Conservation (phyloP, 768 basidiomycete species). For the Auricularia sp. region DNA sequence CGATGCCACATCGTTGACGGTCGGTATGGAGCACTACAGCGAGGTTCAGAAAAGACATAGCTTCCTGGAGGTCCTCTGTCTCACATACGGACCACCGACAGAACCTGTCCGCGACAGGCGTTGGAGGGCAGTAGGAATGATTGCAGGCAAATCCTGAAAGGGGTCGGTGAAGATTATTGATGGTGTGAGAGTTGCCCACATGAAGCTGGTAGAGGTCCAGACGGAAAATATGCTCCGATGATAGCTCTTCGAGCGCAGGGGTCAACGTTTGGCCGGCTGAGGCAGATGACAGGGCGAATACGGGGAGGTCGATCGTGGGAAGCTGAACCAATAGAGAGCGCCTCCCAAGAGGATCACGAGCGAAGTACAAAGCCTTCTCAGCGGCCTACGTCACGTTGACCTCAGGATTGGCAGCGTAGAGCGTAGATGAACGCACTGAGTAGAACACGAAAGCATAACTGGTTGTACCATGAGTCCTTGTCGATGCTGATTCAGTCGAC, state of each 20-base stretch:
- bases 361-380: conserved; percentile 48
- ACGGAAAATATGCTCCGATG: conserved; percentile 46
- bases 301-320: conserved; percentile 39
- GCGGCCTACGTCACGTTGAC: not conserved
- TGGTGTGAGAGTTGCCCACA: not conserved
- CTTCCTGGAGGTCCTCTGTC: too few species aligned
- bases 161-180: too few species aligned
- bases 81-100: too few species aligned
- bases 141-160: too few species aligned
- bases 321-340: conserved; percentile 71
- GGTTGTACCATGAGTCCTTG: not conserved
- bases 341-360: conserved; percentile 75
- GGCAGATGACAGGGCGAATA: conserved; percentile 57
- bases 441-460: conserved; percentile 80
- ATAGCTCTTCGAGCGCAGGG: conserved; percentile 53
- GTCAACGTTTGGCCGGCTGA: conserved; percentile 38
- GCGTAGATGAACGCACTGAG: conserved; percentile 36
- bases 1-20: too few species aligned
- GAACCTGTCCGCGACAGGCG: too few species aligned
- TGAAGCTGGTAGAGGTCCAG: conserved; percentile 31
- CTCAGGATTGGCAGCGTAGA: not conserved
- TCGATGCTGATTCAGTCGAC: conserved; percentile 19
- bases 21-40: too few species aligned
- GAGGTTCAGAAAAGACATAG: too few species aligned
- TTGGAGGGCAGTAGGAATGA: too few species aligned